phyloP scores from a whole-genome alignment of 345 rosid species.

The Lepidium sativum region DNA sequence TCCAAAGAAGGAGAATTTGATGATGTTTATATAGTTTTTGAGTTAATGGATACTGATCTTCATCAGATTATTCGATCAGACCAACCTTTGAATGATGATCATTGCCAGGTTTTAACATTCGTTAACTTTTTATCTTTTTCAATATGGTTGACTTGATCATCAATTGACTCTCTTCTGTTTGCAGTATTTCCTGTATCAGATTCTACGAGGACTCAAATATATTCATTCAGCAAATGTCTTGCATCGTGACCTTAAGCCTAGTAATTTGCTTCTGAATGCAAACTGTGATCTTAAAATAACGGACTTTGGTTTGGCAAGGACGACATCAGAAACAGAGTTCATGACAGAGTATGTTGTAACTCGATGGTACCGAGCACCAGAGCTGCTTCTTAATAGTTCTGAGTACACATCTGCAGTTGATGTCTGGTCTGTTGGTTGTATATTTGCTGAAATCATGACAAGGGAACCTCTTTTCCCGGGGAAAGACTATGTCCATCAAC shows the following conservation, averaged over 20 bases:
- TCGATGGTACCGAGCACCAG: constrained; percentile 57
- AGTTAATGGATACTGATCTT: constrained; percentile 57
- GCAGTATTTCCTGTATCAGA: constrained; percentile 55
- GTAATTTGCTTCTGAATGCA: constrained; percentile 47
- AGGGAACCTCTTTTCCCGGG: constrained; percentile 50
- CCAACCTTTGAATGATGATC: constrained; percentile 42
- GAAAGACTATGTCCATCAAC: constrained; percentile 52
- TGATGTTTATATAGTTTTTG: constrained; percentile 54
- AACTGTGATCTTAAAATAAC: constrained; percentile 54
- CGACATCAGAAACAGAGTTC: constrained; percentile 52
- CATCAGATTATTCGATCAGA: constrained; percentile 53
- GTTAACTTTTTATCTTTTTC: neutral
- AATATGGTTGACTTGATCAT: neutral
- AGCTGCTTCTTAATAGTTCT: constrained; percentile 45
- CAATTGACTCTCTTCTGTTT: neutral
- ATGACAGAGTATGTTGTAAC: constrained; percentile 66
- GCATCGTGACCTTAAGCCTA: constrained; percentile 55
- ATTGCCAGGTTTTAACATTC: constrained; percentile 40
- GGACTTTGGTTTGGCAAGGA: constrained; percentile 55
- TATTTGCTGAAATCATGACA: constrained; percentile 50
- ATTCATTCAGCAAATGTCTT: constrained; percentile 55
- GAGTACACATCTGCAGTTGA: constrained; percentile 54
- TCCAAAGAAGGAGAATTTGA: constrained; percentile 37
- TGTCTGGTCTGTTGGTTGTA: constrained; percentile 63
- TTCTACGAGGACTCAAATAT: constrained; percentile 51